These are phyloP conservation scores for Ustilago vetiveriae DNA, from an alignment of 1,284 basidiomycete genomes.

Conservation along the genomic window DNA sequence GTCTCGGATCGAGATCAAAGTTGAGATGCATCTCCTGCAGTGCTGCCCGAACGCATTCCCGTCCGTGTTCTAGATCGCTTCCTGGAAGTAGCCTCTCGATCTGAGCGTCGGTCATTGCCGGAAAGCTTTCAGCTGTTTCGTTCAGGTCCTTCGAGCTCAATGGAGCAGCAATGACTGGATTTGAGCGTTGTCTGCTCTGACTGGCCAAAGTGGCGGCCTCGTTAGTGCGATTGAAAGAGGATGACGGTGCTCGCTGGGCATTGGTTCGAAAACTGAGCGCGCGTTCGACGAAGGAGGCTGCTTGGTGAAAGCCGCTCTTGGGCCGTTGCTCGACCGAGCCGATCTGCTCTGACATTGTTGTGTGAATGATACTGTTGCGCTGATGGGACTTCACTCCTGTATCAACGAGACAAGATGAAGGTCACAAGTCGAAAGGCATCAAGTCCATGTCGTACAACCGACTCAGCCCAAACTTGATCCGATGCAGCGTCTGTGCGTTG, in stretches of 20 bases:
- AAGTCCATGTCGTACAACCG: not conserved
- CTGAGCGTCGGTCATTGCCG: slow-evolving; percentile 22
- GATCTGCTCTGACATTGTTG: not conserved
- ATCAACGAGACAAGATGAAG: not conserved
- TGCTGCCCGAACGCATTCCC: slow-evolving; percentile 33
- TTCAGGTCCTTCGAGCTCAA: slow-evolving; percentile 18
- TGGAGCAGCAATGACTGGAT: slow-evolving; percentile 9
- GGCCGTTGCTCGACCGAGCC: not conserved
- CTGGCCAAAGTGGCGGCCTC: not conserved
- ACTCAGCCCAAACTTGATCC: not conserved
- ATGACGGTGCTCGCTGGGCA: slow-evolving; percentile 12
- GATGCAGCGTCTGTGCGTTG: not conserved
- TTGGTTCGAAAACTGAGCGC: slow-evolving; percentile 41
- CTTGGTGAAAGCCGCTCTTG: slow-evolving; percentile 42
- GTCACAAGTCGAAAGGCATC: not conserved
- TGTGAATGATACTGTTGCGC: not conserved
- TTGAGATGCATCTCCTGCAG: slow-evolving; percentile 59
- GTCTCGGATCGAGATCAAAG: slow-evolving; percentile 53
- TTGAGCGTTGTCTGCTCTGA: not conserved
- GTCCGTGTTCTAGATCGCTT: slow-evolving; percentile 13
- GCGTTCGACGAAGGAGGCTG: slow-evolving; percentile 42
- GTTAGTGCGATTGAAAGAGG: slow-evolving; percentile 2
- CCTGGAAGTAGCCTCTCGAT: slow-evolving; percentile 37
- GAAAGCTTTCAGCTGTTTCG: slow-evolving; percentile 25
- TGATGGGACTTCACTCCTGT: not conserved